A percentile compares a stretch with the other conserved stretches of the same genome.
phyloP scores from a whole-genome alignment of 768 basidiomycete species.

The Leccinum variicolor region DNA sequence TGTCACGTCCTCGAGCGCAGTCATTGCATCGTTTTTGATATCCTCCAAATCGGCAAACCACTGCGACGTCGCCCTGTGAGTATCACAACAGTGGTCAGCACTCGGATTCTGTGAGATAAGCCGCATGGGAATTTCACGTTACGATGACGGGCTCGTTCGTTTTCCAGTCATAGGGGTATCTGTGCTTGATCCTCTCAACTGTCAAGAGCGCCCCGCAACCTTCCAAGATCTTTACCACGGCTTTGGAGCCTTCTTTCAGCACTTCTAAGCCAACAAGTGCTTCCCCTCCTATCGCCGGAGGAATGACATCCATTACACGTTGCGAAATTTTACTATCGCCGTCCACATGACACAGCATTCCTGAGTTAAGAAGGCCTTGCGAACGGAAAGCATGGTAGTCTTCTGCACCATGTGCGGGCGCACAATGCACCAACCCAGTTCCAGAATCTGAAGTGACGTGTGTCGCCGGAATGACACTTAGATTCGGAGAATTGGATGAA shows the following conservation, averaged over 20 bases:
- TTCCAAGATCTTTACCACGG: conserved; percentile 60
- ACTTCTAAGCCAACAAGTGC: conserved; percentile 69
- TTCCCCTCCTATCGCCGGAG: conserved; percentile 34
- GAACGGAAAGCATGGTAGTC: conserved; percentile 80
- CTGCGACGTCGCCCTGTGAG: conserved; percentile 79
- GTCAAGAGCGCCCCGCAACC: conserved; percentile 54
- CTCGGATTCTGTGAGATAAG: not conserved
- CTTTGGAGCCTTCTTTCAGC: conserved; percentile 64
- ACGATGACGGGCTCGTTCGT: conserved; percentile 91
- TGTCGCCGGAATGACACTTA: conserved; percentile 58
- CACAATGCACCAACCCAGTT: conserved; percentile 93
- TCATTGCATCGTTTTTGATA: conserved; percentile 75
- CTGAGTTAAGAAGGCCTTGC: conserved; percentile 45
- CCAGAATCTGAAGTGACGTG: conserved; percentile 89
- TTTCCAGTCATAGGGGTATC: conserved; percentile 97
- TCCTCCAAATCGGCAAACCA: conserved; percentile 94
- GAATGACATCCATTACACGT: conserved; percentile 53
- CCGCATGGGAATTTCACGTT: conserved; percentile 49
- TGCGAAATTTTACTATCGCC: conserved; percentile 66
- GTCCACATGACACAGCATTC: conserved; percentile 81
- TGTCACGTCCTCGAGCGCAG: conserved; percentile 61
- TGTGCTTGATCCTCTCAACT: conserved; percentile 72
- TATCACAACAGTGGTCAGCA: not conserved
- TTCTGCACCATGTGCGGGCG: conserved; percentile 91
- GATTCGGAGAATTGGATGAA: conserved; percentile 1